Evolutionary conservation across 2,329 filamentous ascomycete species (phyloP).

Genomic region (Epichloe scottii): DNA sequence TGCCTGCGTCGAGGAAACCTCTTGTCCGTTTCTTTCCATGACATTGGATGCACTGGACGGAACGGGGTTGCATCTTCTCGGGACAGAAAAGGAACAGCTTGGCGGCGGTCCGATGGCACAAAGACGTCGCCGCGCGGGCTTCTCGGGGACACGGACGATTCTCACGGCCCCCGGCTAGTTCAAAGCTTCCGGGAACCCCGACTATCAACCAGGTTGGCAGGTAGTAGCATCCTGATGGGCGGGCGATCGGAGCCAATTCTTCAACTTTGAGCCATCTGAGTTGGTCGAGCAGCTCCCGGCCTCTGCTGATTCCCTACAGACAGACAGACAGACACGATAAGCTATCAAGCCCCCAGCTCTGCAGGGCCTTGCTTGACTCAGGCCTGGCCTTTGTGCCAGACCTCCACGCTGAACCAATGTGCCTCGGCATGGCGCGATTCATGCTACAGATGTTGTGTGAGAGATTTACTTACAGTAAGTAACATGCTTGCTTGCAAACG

Average conservation of each 20-base stretch:
- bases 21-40: too few relatives aligned
- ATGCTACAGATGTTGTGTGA: neutral
- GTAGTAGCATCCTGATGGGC: too few relatives aligned
- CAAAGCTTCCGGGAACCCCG: neutral
- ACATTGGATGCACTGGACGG: too few relatives aligned
- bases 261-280: neutral
- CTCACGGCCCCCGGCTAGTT: neutral
- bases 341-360: neutral
- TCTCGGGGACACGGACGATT: neutral
- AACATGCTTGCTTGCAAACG: too few relatives aligned
- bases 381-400: neutral
- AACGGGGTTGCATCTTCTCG: too few relatives aligned
- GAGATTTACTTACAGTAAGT: too few relatives aligned
- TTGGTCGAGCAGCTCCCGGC: neutral
- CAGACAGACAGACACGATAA: too few relatives aligned
- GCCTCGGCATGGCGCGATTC: neutral
- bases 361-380: neutral
- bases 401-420: neutral
- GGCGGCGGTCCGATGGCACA: neutral
- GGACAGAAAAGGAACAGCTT: too few relatives aligned
- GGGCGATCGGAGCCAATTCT: neutral
- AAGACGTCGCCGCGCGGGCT: neutral
- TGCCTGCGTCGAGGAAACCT: neutral
- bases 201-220: neutral
- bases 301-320: too few relatives aligned